Base-by-base conservation (phyloP, 2,329 filamentous ascomycete genomes). In the Apiospora malaysiana region DNA sequence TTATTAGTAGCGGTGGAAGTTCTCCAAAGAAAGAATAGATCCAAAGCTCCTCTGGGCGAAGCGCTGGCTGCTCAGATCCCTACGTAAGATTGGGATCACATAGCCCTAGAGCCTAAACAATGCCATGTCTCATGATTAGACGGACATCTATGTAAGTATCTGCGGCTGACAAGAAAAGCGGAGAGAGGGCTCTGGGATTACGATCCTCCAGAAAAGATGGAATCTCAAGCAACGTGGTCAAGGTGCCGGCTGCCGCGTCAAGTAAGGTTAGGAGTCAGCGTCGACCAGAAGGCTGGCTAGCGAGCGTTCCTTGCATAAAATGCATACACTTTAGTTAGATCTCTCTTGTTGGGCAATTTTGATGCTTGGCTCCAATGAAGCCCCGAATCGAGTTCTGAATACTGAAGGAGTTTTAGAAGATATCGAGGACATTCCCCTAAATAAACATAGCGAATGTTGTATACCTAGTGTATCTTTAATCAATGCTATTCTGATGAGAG, bases 81-180 rank as follows among this genome's bases (percentile, higher is more conserved):
- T 21, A 9, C 25, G 27, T 59, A 25, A 32, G 51, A 59, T 32
- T 59, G 7, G 51, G 51, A 32, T 59, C 51, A 25, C 27, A 59
- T 59, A 21, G 27, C n/a, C n/a, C n/a, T n/a, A n/a, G n/a, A n/a
- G n/a, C 27, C 27, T 7, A 59, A 32, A 59, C 27, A 59, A 10
- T 32, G 51, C 1, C 51, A 21, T 59, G 8, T 59, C 25, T 25
- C 1, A 25, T 10, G n/a, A 9, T 49, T 25, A 49, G 8, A 49
- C 51, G 32, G 51, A 18, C 25, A 56, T 40, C 10, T 5, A 40
- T 10, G 10, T 40, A 43, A 12, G 10, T 59, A 18, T 59, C 51
- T 59, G 51, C 51, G 51, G 27, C 51, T 59, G 51, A 59, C 51
- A 14, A 51, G 32, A 59, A 59, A 37, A 59, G 51, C 27, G 51